Evolutionary conservation across 1,284 basidiomycete genomes (phyloP), one percentile per base, ranked within the genome.

Genomic region (Flammula alnicola): DNA sequence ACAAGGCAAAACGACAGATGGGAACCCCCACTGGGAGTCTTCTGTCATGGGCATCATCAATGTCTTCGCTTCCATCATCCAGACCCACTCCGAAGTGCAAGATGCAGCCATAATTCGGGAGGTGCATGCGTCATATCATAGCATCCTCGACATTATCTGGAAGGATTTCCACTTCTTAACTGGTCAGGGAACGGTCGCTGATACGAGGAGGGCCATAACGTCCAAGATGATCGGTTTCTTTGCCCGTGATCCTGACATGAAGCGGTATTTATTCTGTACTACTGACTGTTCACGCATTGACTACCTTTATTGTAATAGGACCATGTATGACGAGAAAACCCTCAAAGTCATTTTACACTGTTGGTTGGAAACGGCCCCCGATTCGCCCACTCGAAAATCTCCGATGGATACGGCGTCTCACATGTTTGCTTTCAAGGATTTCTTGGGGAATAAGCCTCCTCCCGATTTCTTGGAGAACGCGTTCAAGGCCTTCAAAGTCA

Each of bases 131-230:
- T 41, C 47, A 19, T 49, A 37, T 31, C 40, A 20, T 10, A 40
- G 8, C 3, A 49, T 49, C 11, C 23, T 49, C 9, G 27, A 49
- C 10, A 25, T 37, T 4, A 43, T 49, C 16, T 29, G 29, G 19
- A 42, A 43, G 22, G 39, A 49, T 31, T 49, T 49, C 17, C 4
- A 22, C 17, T 36, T 22, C 22, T n/a, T 49, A 7, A 49, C 47
- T n/a, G 20, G 20, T 14, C 12, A 9, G 33, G 40, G 33, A 10
- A 26, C n/a, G 17, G 14, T 20, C 10, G 32, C 19, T n/a, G 47
- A 49, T 27, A 27, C 26, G 12, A 23, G 40, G 33, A 35, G 47
- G 11, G 32, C 17, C n/a, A n/a, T 41, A 5, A 26, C 29, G n/a
- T 26, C 40, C 12, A 49, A 37, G 23, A n/a, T 49, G 40, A 35